Base-by-base conservation (phyloP, 108 stramenopile species). In the Pseudonitzschia multiseries region DNA sequence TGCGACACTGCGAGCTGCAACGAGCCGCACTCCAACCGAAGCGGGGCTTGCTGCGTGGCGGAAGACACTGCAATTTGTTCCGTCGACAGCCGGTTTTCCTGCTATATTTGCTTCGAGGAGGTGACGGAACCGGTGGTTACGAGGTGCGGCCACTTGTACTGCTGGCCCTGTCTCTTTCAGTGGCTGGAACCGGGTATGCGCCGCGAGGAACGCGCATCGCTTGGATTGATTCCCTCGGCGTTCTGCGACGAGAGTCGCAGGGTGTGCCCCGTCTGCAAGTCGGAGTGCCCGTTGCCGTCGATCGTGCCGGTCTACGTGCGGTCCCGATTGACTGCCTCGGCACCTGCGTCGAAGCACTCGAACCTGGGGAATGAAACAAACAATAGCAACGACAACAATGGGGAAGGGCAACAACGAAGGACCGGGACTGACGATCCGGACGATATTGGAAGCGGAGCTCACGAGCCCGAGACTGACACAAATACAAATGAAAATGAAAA, bases 61-160 rank as follows among this genome's bases (percentile, higher is more conserved):
- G 46, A 10, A 14, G 46, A 48, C 13, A 36, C 36, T 6, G 36
- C 36, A 14, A 10, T 10, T 1, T 14, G 1, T 48, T 48, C 46
- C 46, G 40, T n/a, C 48, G 85, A 85, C 51, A 75, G 82, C 9
- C 77, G 90, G 20, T 91, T 95, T 72, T 77, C 78, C 41, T 96
- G 96, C 85, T 91, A 92, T 68, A 92, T 96, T 62, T 96, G 96
- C 73, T 79, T 96, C 33, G 93, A 94, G 18, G 66, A 80, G 9
- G 93, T 91, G 13, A 43, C 70, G 18, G 92, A 94, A 65, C 93
- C 96, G 2, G 94, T 96, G 28, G 90, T 92, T 29, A 93, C 96
- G 27, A 83, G 70, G 42, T 96, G 96, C 68, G 96, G 96, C 1
- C 96, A 96, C 66, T 69, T 96, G 65, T 96, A 92, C 70, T 96